Conservation (phyloP, 805 yeast species). For the Teunomyces funiuensis region DNA sequence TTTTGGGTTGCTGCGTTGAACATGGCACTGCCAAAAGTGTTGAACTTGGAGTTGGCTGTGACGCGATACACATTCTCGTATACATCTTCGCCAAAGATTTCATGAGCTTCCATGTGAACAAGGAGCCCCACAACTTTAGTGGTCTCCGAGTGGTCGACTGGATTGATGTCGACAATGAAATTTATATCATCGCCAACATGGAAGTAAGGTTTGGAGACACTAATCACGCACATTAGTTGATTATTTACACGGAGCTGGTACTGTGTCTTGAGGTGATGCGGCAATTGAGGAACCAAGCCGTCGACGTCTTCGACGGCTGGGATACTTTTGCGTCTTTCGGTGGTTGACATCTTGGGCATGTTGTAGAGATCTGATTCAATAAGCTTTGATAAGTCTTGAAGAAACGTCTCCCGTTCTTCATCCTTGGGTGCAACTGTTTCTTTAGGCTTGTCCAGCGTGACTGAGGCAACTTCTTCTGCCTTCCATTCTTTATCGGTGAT, state of each 20-base stretch:
- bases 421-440: background rate
- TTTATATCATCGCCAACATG: slow-evolving; percentile 41
- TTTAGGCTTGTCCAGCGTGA: background rate
- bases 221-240: slow-evolving; percentile 30
- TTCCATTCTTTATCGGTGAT: slow-evolving; percentile 31
- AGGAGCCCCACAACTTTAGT: slow-evolving; percentile 34
- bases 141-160: slow-evolving; percentile 11
- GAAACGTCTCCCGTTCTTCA: slow-evolving; percentile 17
- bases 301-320: slow-evolving; percentile 14
- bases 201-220: slow-evolving; percentile 33
- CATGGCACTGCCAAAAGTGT: slow-evolving; percentile 32
- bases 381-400: slow-evolving; percentile 31
- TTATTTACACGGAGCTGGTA: slow-evolving; percentile 38
- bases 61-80: slow-evolving; percentile 32
- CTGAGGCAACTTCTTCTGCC: slow-evolving; percentile 9
- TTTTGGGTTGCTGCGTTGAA: slow-evolving; percentile 10
- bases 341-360: slow-evolving; percentile 33
- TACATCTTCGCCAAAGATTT: slow-evolving; percentile 21
- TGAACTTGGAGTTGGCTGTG: slow-evolving; percentile 32
- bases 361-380: slow-evolving; percentile 32
- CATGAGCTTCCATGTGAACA: slow-evolving; percentile 41
- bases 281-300: slow-evolving; percentile 23
- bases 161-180: slow-evolving; percentile 30
- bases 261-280: slow-evolving; percentile 30
- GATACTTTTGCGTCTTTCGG: slow-evolving; percentile 32